Base-by-base conservation (phyloP, 345 rosid species). In the Acer negundo region DNA sequence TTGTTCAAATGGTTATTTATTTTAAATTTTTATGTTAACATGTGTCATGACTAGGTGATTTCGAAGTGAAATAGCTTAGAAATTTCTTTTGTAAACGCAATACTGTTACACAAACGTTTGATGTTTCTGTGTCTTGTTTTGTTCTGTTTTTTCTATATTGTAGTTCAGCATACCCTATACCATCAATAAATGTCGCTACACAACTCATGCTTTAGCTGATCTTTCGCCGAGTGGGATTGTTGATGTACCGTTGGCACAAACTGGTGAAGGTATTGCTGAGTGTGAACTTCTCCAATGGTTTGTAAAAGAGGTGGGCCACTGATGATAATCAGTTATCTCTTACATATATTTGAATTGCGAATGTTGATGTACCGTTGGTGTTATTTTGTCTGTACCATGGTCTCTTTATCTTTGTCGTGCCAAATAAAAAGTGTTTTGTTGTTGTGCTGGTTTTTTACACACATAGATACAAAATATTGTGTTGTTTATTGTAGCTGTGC, bases 241-340 rank as follows among this genome's bases (percentile, higher is more conserved):
- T 55, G 97, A 93, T 75, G 97, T 95, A 53, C 98, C 97, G 46
- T 82, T 92, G 17, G 99, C 99, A 20, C 99, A 95, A 84, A 95
- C 99, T 35, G 99, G 99, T 55, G 99, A 95, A 86, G 98, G 99
- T 64, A 95, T 95, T 80, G 98, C 99, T 20, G 98, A 95, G 79
- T 95, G 98, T 73, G 99, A 95, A 80, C 92, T 95, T 65, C 90
- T 95, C 63, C 89, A 89, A 76, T 95, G 99, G 99, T 93, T 89
- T 81, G 94, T 95, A 56, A 79, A 89, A 77, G 94, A 95, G 98
- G 99, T 91, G 77, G 81, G 86, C 78, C 73, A 58, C 17, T 19
- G 17, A 26, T 10, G 19, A 62, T 70, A 7, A 8, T 28, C 20
- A 6, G 9, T 72, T 67, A 72, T 23, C 2, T 13, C 42, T 69